Evolutionary conservation across 441 rosid genomes (phyloP).

Genomic region (Jatropha podagrica): DNA sequence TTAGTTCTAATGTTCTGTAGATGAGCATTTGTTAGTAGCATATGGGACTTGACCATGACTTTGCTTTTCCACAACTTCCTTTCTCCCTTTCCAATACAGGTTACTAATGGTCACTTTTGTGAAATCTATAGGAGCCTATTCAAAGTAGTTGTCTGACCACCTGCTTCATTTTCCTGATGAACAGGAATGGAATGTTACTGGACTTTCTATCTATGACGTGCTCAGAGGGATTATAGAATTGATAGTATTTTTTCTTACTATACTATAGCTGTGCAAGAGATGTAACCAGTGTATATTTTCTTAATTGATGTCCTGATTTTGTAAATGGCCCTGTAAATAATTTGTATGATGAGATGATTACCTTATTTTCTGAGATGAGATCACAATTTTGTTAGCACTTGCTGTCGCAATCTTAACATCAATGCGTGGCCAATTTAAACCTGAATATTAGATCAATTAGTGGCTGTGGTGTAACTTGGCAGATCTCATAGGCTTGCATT

Average conservation of each 20-base stretch:
- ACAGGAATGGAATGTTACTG: neutral
- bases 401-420: neutral
- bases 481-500: neutral
- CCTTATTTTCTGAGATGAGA: neutral
- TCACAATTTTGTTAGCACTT: neutral
- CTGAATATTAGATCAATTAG: neutral
- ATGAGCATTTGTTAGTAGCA: neutral
- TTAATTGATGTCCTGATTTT: neutral
- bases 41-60: neutral
- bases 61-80: neutral
- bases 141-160: neutral
- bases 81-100: neutral
- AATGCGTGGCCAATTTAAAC: neutral
- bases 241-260: neutral
- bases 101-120: neutral
- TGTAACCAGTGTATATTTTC: neutral
- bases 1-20: too few species aligned
- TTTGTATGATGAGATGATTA: neutral
- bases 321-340: neutral
- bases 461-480: neutral
- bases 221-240: neutral
- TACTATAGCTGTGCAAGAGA: neutral
- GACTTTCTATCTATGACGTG: neutral
- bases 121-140: conserved; percentile 1
- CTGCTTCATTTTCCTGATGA: neutral